Percentiles rank a stretch among this genome's conserved stretches.
Conservation (phyloP, 306 rosid species). For the Citrullus amarus region DNA sequence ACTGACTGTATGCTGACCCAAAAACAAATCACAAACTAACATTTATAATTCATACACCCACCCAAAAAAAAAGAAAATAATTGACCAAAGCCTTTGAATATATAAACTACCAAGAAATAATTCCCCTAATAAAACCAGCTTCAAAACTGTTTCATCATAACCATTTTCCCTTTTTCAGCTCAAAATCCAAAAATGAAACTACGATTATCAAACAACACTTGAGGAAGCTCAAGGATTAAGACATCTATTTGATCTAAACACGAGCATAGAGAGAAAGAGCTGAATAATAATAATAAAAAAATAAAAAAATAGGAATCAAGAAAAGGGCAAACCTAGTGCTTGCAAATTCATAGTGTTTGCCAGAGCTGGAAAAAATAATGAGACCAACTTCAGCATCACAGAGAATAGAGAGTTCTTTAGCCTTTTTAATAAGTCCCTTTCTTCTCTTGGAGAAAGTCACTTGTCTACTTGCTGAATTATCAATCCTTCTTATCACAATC, state of each 20-base stretch:
- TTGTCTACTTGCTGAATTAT: constrained; percentile 63
- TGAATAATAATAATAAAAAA: too few species aligned
- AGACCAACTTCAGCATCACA: constrained; percentile 86
- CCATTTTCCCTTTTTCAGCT: too few species aligned
- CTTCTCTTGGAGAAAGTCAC: constrained; percentile 93
- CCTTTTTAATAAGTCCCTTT: constrained; percentile 82
- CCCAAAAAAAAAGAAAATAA: background rate
- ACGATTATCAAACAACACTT: too few species aligned
- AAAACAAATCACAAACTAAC: background rate
- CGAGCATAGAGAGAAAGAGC: too few species aligned
- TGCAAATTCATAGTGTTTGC: constrained; percentile 67
- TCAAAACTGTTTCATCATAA: too few species aligned
- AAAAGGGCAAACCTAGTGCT: constrained; percentile 37
- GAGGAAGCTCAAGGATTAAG: too few species aligned
- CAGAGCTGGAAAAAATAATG: constrained; percentile 64
- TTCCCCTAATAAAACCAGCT: too few species aligned
- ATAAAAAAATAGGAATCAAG: too few species aligned
- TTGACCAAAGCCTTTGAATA: too few species aligned
- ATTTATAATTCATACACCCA: background rate
- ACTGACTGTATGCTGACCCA: constrained; percentile 47
- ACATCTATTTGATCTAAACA: too few species aligned
- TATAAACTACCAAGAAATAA: too few species aligned
- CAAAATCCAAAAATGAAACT: too few species aligned
- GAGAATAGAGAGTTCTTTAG: constrained; percentile 66
- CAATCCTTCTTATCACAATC: constrained; percentile 75